A percentile compares a stretch with the other conserved stretches of the same genome.
phyloP scores from a whole-genome alignment of 805 yeast species.

The Wickerhamiella slavikovae region DNA sequence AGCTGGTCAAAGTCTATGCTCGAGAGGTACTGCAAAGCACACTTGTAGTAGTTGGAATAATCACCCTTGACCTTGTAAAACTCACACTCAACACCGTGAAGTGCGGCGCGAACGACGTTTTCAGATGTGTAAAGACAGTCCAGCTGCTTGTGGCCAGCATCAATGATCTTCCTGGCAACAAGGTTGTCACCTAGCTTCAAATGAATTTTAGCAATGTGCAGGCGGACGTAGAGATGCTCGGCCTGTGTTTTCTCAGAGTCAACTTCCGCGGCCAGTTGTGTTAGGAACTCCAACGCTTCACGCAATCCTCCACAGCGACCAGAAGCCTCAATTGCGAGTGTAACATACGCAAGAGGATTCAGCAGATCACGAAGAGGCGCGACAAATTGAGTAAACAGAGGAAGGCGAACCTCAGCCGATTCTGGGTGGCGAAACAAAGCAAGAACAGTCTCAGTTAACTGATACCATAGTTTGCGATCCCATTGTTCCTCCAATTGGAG shows the following conservation, averaged over 20 bases:
- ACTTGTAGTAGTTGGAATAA: conserved; percentile 62
- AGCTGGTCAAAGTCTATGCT: conserved; percentile 34
- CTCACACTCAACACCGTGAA: conserved; percentile 59
- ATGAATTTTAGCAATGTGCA: conserved; percentile 59
- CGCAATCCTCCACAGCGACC: conserved; percentile 22
- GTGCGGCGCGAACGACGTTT: conserved; percentile 57
- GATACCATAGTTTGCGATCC: conserved; percentile 89
- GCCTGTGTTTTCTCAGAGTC: conserved; percentile 20
- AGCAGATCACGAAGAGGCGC: conserved; percentile 44
- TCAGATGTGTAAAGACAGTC: conserved; percentile 35
- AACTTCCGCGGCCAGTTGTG: conserved; percentile 25
- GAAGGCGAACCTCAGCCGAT: conserved; percentile 35
- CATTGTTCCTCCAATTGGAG: conserved; percentile 63
- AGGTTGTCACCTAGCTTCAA: conserved; percentile 33
- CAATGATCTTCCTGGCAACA: conserved; percentile 49
- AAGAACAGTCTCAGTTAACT: conserved; percentile 49
- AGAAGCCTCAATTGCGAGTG: conserved; percentile 41
- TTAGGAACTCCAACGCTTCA: conserved; percentile 33
- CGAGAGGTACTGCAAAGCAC: conserved; percentile 63
- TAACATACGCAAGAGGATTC: conserved; percentile 60
- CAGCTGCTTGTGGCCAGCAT: conserved; percentile 33
- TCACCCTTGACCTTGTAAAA: conserved; percentile 56
- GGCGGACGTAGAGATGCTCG: conserved; percentile 30
- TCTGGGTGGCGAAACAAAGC: conserved; percentile 38
- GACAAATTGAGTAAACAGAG: conserved; percentile 54